phyloP scores from a whole-genome alignment of 345 rosid genomes.

The Hibiscus mutabilis region DNA sequence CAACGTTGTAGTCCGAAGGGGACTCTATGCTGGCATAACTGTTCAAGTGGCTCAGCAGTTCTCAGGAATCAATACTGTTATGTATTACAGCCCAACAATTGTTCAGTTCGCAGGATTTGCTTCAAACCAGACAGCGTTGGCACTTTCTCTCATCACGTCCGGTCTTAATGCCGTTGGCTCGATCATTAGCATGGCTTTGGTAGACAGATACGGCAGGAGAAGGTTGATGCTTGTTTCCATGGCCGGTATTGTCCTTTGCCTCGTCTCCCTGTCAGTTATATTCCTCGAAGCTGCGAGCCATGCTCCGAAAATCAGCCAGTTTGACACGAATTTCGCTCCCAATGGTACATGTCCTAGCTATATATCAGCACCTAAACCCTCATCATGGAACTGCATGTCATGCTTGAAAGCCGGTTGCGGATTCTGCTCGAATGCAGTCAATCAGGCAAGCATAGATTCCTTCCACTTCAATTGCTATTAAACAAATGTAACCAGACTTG shows the following conservation, averaged over 20 bases:
- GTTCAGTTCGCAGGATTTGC: constrained; percentile 87
- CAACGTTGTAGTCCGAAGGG: constrained; percentile 46
- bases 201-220: constrained; percentile 74
- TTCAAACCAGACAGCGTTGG: constrained; percentile 65
- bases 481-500: background rate
- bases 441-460: constrained; percentile 25
- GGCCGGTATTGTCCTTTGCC: constrained; percentile 54
- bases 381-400: constrained; percentile 57
- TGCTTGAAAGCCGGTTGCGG: constrained; percentile 61
- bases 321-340: background rate
- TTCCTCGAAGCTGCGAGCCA: constrained; percentile 52
- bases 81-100: constrained; percentile 81
- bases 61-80: constrained; percentile 79
- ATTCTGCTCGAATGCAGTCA: constrained; percentile 38
- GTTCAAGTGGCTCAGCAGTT: constrained; percentile 91
- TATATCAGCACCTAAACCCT: constrained; percentile 12
- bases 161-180: constrained; percentile 75
- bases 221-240: constrained; percentile 68
- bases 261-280: constrained; percentile 39
- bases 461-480: background rate
- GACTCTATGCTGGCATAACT: constrained; percentile 66
- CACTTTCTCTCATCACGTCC: constrained; percentile 76
- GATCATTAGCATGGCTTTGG: constrained; percentile 59
- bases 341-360: constrained; percentile 25
- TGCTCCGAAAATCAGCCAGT: constrained; percentile 33